Evolutionary conservation across 1,284 basidiomycete genomes (phyloP).

Genomic region (Leccinum fallax): DNA sequence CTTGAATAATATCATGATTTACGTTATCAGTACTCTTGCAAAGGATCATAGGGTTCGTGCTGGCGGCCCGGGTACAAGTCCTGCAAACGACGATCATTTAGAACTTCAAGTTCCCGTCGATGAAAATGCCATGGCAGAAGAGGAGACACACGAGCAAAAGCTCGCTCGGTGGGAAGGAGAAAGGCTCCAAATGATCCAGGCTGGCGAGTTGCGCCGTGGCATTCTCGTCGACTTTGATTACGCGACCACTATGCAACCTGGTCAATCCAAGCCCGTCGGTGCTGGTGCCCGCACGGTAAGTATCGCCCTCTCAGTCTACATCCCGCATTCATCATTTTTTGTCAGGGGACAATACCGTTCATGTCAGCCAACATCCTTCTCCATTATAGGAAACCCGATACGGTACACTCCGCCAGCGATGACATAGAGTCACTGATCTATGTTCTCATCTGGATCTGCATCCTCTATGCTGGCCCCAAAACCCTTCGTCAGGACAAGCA

Average conservation of each 20-base stretch:
- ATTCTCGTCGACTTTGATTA: background rate
- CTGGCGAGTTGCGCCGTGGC: background rate
- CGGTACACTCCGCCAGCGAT: background rate
- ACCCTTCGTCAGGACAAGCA: background rate
- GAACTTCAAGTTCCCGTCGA: too few species aligned
- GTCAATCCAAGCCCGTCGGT: background rate
- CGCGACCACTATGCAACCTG: background rate
- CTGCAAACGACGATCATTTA: too few species aligned
- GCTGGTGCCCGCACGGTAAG: background rate
- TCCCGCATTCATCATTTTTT: background rate
- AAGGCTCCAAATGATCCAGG: background rate
- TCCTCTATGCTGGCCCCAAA: background rate
- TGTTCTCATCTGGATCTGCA: background rate
- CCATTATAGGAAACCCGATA: background rate
- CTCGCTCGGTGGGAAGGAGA: background rate
- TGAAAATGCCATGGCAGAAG: background rate
- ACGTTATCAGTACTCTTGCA: background rate
- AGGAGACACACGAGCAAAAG: background rate
- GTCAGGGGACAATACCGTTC: background rate
- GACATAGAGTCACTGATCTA: background rate
- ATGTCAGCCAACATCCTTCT: background rate
- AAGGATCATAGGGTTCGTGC: background rate
- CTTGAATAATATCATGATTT: background rate
- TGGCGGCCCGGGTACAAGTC: too few species aligned
- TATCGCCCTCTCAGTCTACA: background rate